Base-by-base conservation (phyloP, 2,329 filamentous ascomycete genomes). In the Hypoxylon sp. region DNA sequence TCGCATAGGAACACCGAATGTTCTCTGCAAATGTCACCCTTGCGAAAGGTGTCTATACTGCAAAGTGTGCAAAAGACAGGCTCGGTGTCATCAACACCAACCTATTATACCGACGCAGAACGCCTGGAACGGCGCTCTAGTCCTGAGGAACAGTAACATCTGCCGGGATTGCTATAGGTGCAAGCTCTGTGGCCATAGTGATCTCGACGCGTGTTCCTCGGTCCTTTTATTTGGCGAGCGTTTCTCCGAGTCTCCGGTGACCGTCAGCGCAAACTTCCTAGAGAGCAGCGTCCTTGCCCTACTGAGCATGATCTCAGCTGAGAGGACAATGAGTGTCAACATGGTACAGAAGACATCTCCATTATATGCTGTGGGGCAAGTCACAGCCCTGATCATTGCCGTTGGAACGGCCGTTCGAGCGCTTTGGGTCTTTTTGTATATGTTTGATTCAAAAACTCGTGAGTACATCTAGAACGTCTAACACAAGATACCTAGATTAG, bases 321-420 rank as follows among this genome's bases (percentile, higher is more conserved):
- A 63, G 36, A 51, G 60, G 21, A 64, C 65, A 2, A 67, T 67
- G 65, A 64, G n/a, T 6, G 21, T 57, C 34, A 67, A 67, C 50
- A 36, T 32, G 36, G 60, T 67, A 5, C 46, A 61, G 11, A 67
- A 67, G 60, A 57, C 55, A 0, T 58, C 55, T 11, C 60, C 50
- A 7, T 30, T 61, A 36, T 67, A 67, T 32, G 19, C 34, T 6
- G 65, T 67, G 28, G 65, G 65, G 21, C 65, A 64, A 48, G 50
- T 67, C 30, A 67, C 60, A 11, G 56, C 65, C 13, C 32, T 67
- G 21, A 23, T 60, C 3, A 64, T 67, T 49, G 60, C 65, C 21
- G 36, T 48, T 14, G 60, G 56, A 21, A 67, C 65, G 5, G 49
- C 51, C 21, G 10, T 30, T 49, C 50, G 65, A 17, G 65, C 60